These are phyloP conservation scores for Penicillium psychrofluorescens DNA, from an alignment of 495 filamentous ascomycete species.

Conservation along the genomic window DNA sequence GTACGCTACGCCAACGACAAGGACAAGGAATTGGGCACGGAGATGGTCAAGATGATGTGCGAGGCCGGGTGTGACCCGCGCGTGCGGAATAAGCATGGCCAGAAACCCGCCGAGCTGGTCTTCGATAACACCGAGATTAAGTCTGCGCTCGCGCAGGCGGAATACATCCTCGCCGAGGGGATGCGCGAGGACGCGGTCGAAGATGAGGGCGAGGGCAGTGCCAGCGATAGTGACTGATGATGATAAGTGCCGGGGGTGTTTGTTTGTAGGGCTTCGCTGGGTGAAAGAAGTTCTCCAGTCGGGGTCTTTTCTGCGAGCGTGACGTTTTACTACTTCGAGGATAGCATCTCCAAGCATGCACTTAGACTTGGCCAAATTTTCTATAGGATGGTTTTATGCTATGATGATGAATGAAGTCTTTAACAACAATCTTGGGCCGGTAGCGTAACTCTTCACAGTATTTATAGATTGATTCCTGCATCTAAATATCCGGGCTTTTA, in stretches of 20 bases:
- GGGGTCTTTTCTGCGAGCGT: neutral
- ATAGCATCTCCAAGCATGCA: neutral
- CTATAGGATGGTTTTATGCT: neutral
- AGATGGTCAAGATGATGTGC: constrained; percentile 80
- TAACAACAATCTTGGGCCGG: too few species aligned
- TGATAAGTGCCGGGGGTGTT: neutral
- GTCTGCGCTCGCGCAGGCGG: constrained; percentile 63
- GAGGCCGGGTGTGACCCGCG: constrained; percentile 82
- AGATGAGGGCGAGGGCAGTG: constrained; percentile 26
- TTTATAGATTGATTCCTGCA: too few species aligned
- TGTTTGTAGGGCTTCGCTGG: neutral
- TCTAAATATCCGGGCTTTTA: too few species aligned
- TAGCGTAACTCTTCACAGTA: too few species aligned
- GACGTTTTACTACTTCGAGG: neutral
- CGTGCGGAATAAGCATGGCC: constrained; percentile 39
- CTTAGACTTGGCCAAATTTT: neutral
- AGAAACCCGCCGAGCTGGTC: constrained; percentile 35
- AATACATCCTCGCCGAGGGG: constrained; percentile 54
- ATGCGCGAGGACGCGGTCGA: constrained; percentile 24
- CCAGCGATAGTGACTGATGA: constrained; percentile 36
- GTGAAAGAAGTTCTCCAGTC: too few species aligned
- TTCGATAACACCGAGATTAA: constrained; percentile 59
- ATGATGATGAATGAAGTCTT: constrained; percentile 6
- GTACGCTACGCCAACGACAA: constrained; percentile 75
- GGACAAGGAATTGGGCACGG: constrained; percentile 55